Conservation (phyloP, 2,329 filamentous ascomycete species). For the Paraconiothyrium brasiliense region DNA sequence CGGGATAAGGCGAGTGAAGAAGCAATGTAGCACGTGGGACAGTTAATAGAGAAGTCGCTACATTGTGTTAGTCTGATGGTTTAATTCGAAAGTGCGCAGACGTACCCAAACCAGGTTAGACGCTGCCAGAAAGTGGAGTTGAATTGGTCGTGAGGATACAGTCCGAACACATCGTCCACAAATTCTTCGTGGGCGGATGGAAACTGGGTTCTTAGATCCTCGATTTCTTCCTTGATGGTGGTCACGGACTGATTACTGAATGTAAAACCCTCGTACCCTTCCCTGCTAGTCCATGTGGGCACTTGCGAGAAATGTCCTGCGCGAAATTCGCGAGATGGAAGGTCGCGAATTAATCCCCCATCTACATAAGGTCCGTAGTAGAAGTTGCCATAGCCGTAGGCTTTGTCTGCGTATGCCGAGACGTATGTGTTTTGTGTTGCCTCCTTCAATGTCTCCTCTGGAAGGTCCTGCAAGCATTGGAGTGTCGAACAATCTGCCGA, state of each 20-base stretch:
- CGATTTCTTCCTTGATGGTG: constrained; percentile 35
- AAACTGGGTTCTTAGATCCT: constrained; percentile 43
- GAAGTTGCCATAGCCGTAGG: constrained; percentile 45
- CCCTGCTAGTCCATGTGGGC: constrained; percentile 46
- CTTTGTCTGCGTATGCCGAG: constrained; percentile 25
- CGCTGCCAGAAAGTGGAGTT: constrained; percentile 52
- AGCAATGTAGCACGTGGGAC: constrained; percentile 46
- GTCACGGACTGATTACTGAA: constrained; percentile 45
- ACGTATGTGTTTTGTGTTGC: constrained; percentile 33
- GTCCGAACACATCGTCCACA: constrained; percentile 45
- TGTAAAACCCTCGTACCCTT: constrained; percentile 46
- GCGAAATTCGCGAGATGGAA: constrained; percentile 45
- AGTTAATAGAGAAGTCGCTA: constrained; percentile 50
- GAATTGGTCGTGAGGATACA: constrained; percentile 45
- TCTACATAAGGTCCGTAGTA: constrained; percentile 50
- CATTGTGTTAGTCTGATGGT: neutral
- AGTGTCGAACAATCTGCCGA: constrained; percentile 39
- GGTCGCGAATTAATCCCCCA: constrained; percentile 41
- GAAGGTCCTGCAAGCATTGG: constrained; percentile 34
- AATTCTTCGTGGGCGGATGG: constrained; percentile 45
- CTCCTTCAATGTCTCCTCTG: constrained; percentile 20
- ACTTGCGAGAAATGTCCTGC: constrained; percentile 47
- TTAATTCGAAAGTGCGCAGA: neutral
- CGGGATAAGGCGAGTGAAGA: constrained; percentile 31
- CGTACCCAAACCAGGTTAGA: constrained; percentile 46